Base-by-base conservation (phyloP, 331 rosid species). In the Phaseolus coccineus region DNA sequence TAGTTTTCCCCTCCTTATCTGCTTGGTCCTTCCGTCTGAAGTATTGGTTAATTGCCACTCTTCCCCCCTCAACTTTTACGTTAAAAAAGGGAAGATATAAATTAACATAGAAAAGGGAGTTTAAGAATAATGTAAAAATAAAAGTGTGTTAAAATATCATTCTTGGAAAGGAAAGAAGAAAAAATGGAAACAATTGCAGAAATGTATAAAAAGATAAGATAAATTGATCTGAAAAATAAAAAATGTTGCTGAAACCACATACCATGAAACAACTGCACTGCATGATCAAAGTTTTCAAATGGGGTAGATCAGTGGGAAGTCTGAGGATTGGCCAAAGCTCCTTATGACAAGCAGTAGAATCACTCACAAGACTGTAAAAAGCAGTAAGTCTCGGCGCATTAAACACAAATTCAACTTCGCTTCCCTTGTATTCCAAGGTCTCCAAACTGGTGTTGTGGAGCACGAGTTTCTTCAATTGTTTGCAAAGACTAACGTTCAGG, bases 361-460 rank as follows among this genome's bases (percentile, higher is more conserved):
- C 65, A 48, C 68, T 33, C 2, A 59, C 51, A 59, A 15, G 68
- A 59, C 55, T 63, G 56, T 33, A 66, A 35, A 71, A 61, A 33
- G 75, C 71, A 35, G 1, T 83, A 3, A 86, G 81, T 14, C 1
- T 71, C 3, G 85, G 87, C 0, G 81, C 16, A 27, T 83, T 33
- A 44, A 86, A 80, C 10, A 6, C 22, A 35, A 80, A 33, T 0
- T 63, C 61, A 58, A 83, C 9, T 48, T 59, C 42, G 22, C 12
- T 2, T 15, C 89, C 89, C 2, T 25, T 65, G 27, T 83, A 86
- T 14, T 86, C 89, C 76, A 86, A 52, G 5, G 50, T 53, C 59
- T 83, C 89, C 25, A 83, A 35, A 46, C 24, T 83, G 3, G 25
- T 47, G 16, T 76, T 46, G 7, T 46, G 61, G 0, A 86, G 16